Evolutionary conservation across 805 yeast species (phyloP), one percentile per base, ranked within the genome.

Genomic region (Starmerella stigmatis): DNA sequence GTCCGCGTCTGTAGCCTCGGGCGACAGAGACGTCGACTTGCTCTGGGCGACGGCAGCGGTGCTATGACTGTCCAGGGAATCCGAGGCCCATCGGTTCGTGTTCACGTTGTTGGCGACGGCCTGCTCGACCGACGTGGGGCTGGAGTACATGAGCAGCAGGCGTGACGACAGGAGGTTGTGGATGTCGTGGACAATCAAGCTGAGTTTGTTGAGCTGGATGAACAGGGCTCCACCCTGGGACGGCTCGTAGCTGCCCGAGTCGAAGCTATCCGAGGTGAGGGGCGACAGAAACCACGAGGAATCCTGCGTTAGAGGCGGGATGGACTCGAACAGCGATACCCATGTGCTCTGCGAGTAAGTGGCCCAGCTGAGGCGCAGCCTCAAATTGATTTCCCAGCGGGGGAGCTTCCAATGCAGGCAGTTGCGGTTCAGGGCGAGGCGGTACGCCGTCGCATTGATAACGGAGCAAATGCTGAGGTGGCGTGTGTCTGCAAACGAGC

Each of bases 311-410:
- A 86, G 94, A 0, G 94, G 80, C 2, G 95, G 94, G 34, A 96
- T 69, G 0, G 88, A 76, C 57, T 85, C 94, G 43, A 78, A 75
- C 40, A 88, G 64, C 1, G 94, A 69, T 9, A 81, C 71, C 97
- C 97, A 89, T 60, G 88, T 86, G 58, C 86, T 96, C 61, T 86
- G 94, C 42, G 82, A 69, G 70, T 77, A 89, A 1, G 86, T 92
- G 0, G 96, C 96, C 97, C 98, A 89, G 0, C 96, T 94, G 40
- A 89, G 64, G 47, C 97, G 70, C 55, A 85, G 75, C 43, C 98
- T 71, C 40, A 89, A 65, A 5, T 94, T 94, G 41, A 94, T 71
- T 59, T 89, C 98, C 97, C 97, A 92, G 55, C 81, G 79, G 0
- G 97, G 97, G 28, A 89, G 65, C 57, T 82, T 79, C 98, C 98